phyloP scores from a whole-genome alignment of 305 asterid species.

The Euphrasia arctica region DNA sequence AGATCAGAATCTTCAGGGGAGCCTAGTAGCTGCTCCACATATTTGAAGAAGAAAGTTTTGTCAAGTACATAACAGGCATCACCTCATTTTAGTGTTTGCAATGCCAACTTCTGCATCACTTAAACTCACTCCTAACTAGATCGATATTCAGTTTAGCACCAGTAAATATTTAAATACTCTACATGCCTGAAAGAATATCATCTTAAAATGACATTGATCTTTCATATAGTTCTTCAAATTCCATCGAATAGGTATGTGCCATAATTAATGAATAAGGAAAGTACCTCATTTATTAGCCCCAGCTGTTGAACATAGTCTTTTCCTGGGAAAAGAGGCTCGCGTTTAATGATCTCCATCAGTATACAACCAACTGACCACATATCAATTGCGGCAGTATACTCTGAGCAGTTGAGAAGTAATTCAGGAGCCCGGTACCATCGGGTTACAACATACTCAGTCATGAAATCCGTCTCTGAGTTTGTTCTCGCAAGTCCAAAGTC shows the following conservation, averaged over 20 bases:
- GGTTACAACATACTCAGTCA: constrained; percentile 95
- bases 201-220: constrained; percentile 12
- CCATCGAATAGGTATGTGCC: neutral
- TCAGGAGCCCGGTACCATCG: constrained; percentile 97
- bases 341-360: constrained; percentile 69
- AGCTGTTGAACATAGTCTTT: constrained; percentile 89
- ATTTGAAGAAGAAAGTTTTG: constrained; percentile 5
- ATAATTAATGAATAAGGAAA: constrained; percentile 12
- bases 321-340: constrained; percentile 93
- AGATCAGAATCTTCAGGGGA: constrained; percentile 88
- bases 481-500: constrained; percentile 97
- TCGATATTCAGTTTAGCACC: neutral
- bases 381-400: constrained; percentile 88
- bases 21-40: constrained; percentile 61
- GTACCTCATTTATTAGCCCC: constrained; percentile 76
- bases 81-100: neutral
- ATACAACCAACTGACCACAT: constrained; percentile 92
- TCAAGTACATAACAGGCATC: constrained; percentile 1
- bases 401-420: constrained; percentile 80
- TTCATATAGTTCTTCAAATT: neutral
- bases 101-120: neutral
- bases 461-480: constrained; percentile 73
- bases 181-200: constrained; percentile 10
- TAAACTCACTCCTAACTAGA: neutral
- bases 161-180: no score